Conservation (phyloP, 805 yeast genomes). For the Yamadazyma olivae region DNA sequence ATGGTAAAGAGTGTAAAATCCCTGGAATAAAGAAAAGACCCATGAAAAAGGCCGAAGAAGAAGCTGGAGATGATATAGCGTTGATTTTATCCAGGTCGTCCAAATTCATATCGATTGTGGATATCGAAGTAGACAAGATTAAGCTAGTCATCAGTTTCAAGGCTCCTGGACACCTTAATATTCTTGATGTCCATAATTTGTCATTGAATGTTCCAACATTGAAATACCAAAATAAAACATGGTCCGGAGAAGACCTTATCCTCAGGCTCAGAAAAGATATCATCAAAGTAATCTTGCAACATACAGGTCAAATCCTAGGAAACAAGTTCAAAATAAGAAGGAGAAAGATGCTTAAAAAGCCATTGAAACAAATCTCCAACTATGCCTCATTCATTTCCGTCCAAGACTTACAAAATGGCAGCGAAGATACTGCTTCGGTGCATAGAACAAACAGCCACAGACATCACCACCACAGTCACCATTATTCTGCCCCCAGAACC, state of each 20-base stretch:
- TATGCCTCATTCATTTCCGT: slow-evolving; percentile 36
- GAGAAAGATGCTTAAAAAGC: slow-evolving; percentile 21
- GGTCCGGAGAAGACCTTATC: slow-evolving; percentile 71
- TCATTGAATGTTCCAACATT: slow-evolving; percentile 62
- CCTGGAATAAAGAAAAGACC: slow-evolving; percentile 1
- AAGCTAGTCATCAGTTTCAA: slow-evolving; percentile 66
- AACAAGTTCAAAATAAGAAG: slow-evolving; percentile 58
- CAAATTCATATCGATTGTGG: slow-evolving; percentile 38
- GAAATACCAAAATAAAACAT: slow-evolving; percentile 37
- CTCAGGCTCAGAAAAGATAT: slow-evolving; percentile 59
- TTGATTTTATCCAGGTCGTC: slow-evolving; percentile 43
- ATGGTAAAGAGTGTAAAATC: slow-evolving; percentile 1
- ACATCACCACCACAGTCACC: slow-evolving; percentile 7
- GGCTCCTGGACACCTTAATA: slow-evolving; percentile 65
- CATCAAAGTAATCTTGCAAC: slow-evolving; percentile 54
- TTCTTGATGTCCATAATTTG: slow-evolving; percentile 77
- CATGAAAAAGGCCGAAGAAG: slow-evolving; percentile 9
- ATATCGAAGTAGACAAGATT: slow-evolving; percentile 31
- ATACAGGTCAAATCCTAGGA: slow-evolving; percentile 75
- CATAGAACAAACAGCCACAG: neutral
- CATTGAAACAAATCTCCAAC: slow-evolving; percentile 39
- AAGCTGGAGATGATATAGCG: slow-evolving; percentile 31
- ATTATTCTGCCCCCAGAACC: neutral
- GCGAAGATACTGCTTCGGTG: slow-evolving; percentile 1
- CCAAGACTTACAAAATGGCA: slow-evolving; percentile 34